phyloP scores from a whole-genome alignment of 208 protist genomes.

The Lotmaria passim region DNA sequence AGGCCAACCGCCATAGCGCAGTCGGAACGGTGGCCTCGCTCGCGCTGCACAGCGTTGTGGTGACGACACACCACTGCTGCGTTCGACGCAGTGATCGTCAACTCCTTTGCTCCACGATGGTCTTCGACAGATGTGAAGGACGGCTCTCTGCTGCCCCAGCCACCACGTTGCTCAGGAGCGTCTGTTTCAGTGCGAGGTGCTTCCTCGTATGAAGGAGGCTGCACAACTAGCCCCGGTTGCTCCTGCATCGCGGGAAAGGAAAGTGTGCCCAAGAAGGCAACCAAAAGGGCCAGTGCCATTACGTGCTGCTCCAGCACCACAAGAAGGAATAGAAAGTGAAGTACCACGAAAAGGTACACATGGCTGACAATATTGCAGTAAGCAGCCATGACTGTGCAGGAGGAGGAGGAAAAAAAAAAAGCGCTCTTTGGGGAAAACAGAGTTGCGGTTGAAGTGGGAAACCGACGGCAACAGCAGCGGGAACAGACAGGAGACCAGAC shows the following conservation, averaged over 20 bases:
- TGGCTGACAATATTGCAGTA: constrained; percentile 24
- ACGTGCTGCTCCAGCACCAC: constrained; percentile 21
- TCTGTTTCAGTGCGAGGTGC: not conserved
- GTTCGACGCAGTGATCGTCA: not conserved
- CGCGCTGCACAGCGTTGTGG: not conserved
- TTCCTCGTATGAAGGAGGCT: not conserved
- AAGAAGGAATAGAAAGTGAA: constrained; percentile 41
- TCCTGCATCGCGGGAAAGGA: not conserved
- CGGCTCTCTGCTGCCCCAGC: not conserved
- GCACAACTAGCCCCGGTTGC: not conserved
- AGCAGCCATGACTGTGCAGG: constrained; percentile 1
- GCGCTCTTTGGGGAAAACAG: not conserved
- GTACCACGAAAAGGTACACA: constrained; percentile 44
- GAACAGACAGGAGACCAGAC: too few relatives aligned
- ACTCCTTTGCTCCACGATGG: not conserved
- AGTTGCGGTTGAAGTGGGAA: too few relatives aligned
- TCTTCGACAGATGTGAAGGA: not conserved
- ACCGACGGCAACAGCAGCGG: too few relatives aligned
- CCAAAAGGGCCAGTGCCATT: constrained; percentile 14
- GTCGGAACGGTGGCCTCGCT: not conserved
- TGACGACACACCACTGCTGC: not conserved
- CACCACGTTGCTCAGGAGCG: not conserved
- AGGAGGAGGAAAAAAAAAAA: constrained; percentile 1
- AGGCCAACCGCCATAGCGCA: not conserved
- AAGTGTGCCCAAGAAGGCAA: constrained; percentile 12